These are phyloP conservation scores for Amaranthus cruentus DNA, from an alignment of 148 eudicot species.

Conservation along the genomic window DNA sequence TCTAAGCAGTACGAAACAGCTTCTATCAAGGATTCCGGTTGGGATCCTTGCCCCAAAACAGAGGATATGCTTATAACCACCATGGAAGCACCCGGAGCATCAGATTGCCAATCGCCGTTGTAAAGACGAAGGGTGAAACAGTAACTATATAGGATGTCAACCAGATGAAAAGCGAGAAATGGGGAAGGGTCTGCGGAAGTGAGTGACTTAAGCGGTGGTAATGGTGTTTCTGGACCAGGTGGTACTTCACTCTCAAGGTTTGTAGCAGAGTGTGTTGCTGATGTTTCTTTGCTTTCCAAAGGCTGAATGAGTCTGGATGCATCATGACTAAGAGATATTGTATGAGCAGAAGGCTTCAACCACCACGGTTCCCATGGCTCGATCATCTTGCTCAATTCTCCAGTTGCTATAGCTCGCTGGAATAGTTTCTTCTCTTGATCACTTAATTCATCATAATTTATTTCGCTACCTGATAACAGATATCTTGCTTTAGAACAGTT, in stretches of 20 bases:
- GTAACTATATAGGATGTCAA: constrained; percentile 73
- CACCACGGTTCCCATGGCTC: constrained; percentile 99
- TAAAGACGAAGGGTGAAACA: constrained; percentile 86
- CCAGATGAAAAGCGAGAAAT: constrained; percentile 63
- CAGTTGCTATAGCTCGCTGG: constrained; percentile 70
- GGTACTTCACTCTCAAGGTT: constrained; percentile 48
- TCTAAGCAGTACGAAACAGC: constrained; percentile 66
- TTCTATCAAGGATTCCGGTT: constrained; percentile 64
- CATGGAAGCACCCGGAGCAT: constrained; percentile 56
- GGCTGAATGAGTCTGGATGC: constrained; percentile 79
- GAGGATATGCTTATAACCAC: constrained; percentile 56
- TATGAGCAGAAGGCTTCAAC: constrained; percentile 69
- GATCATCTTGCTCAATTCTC: constrained; percentile 87
- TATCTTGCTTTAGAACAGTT: neutral
- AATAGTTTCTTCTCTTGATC: constrained; percentile 65
- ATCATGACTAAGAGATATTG: constrained; percentile 49
- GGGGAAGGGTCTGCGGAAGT: constrained; percentile 74
- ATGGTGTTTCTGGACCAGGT: constrained; percentile 66
- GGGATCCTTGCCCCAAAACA: constrained; percentile 54
- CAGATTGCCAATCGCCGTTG: constrained; percentile 89
- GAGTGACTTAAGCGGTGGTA: constrained; percentile 56
- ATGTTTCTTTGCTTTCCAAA: constrained; percentile 29
- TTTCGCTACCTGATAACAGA: constrained; percentile 39
- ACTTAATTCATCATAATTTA: constrained; percentile 59
- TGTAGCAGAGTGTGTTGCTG: constrained; percentile 18